A percentile compares a stretch with the other conserved stretches of the same genome.
phyloP scores from a whole-genome alignment of 768 basidiomycete species.

The Lactarius hengduanensis region DNA sequence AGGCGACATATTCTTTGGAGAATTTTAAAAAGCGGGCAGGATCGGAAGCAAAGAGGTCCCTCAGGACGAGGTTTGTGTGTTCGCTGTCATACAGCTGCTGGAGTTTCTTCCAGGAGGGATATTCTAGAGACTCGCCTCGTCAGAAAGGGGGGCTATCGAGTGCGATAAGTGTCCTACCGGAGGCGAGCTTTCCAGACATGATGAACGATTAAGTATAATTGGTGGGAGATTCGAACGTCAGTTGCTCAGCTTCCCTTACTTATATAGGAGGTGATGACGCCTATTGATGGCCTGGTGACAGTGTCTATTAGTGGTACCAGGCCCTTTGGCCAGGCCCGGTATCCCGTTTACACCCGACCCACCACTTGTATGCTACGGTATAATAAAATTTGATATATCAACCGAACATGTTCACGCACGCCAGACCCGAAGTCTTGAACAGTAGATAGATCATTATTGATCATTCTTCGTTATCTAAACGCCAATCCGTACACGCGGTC shows the following conservation, averaged over 20 bases:
- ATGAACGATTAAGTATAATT: background rate
- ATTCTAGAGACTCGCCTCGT: conserved; percentile 53
- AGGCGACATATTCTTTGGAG: conserved; percentile 70
- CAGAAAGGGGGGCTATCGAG: background rate
- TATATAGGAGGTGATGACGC: conserved; percentile 23
- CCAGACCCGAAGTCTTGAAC: too few relatives aligned
- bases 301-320: background rate
- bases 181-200: conserved; percentile 30
- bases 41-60: conserved; percentile 90
- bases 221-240: conserved; percentile 1
- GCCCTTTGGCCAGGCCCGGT: background rate
- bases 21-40: conserved; percentile 84
- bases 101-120: conserved; percentile 88
- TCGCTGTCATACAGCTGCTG: conserved; percentile 78
- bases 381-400: too few relatives aligned
- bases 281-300: too few relatives aligned
- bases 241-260: background rate
- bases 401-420: too few relatives aligned
- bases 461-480: background rate
- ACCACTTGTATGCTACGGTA: too few relatives aligned
- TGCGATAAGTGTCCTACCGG: conserved; percentile 24
- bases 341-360: background rate
- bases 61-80: conserved; percentile 72
- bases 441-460: too few relatives aligned
- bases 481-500: background rate